Percentiles rank a stretch among this genome's conserved stretches.
Evolutionary conservation across 495 filamentous ascomycete genomes (phyloP).

Genomic region (Tuber borchii): DNA sequence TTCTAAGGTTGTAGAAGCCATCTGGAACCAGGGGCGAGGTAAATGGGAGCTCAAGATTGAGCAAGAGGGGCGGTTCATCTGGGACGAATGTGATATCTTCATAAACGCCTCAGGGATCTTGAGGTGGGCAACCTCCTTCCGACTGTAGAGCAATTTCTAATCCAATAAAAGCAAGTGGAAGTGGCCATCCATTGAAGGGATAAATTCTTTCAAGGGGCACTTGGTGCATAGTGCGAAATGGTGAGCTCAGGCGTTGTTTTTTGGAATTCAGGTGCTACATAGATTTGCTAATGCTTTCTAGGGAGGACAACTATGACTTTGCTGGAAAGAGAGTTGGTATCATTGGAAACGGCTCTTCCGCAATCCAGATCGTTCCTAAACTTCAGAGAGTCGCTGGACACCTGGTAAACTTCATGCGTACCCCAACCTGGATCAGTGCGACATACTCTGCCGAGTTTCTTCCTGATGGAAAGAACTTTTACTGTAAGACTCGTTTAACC

Average conservation of each 20-base stretch:
- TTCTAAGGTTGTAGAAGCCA: constrained; percentile 32
- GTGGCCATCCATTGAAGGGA: constrained; percentile 53
- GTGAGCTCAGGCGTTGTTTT: constrained; percentile 44
- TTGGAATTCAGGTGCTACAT: constrained; percentile 35
- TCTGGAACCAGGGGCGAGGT: constrained; percentile 37
- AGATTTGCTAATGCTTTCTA: background rate
- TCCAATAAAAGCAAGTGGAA: constrained; percentile 47
- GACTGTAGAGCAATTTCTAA: constrained; percentile 29
- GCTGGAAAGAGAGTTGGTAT: constrained; percentile 50
- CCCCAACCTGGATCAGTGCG: constrained; percentile 31
- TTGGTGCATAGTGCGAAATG: constrained; percentile 53
- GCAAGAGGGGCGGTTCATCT: constrained; percentile 39
- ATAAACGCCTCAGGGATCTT: constrained; percentile 49
- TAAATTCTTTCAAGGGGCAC: constrained; percentile 52
- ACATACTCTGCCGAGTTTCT: constrained; percentile 23
- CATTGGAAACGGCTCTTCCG: constrained; percentile 50
- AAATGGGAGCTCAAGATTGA: constrained; percentile 42
- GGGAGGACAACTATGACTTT: constrained; percentile 45
- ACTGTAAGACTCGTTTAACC: constrained; percentile 15
- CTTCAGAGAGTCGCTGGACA: constrained; percentile 27
- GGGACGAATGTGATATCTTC: constrained; percentile 49
- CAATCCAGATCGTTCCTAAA: constrained; percentile 40
- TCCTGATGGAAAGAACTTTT: constrained; percentile 46
- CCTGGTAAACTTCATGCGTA: constrained; percentile 32
- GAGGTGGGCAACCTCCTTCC: constrained; percentile 27